Evolutionary conservation across 257 asterid genomes (phyloP).

Genomic region (Leptodermis oblonga): DNA sequence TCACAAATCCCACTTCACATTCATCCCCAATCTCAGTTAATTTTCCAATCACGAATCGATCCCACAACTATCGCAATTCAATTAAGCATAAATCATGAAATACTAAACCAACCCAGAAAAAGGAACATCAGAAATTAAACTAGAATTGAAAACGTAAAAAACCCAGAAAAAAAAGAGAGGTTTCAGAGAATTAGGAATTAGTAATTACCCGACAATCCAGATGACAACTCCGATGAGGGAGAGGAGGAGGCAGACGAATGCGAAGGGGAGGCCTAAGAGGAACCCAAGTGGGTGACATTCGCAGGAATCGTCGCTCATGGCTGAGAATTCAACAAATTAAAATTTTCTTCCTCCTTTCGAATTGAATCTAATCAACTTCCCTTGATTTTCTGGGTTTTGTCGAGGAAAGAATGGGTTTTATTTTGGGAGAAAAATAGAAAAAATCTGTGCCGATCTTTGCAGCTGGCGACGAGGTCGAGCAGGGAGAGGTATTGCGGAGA

Average conservation of each 20-base stretch:
- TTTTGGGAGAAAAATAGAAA: not conserved
- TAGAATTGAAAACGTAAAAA: not conserved
- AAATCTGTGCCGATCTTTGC: not conserved
- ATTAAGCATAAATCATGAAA: no score
- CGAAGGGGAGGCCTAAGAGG: conserved; percentile 66
- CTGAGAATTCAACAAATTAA: not conserved
- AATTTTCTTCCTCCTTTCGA: no score
- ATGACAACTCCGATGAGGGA: conserved; percentile 61
- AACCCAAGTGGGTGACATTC: conserved; percentile 45
- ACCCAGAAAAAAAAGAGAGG: not conserved
- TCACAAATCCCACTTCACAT: not conserved
- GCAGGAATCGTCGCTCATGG: conserved; percentile 24
- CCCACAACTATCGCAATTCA: no score
- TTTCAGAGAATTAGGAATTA: no score
- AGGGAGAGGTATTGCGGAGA: no score
- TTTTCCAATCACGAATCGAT: no score
- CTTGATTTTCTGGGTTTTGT: not conserved
- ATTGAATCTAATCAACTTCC: no score
- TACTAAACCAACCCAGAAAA: not conserved
- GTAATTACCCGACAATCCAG: conserved; percentile 74
- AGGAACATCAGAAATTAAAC: not conserved
- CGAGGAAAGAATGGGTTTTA: not conserved
- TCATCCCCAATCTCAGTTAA: no score
- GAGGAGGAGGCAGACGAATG: conserved; percentile 55
- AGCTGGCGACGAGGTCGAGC: not conserved